Conservation (phyloP, 805 yeast genomes). For the Spathaspora girioi region DNA sequence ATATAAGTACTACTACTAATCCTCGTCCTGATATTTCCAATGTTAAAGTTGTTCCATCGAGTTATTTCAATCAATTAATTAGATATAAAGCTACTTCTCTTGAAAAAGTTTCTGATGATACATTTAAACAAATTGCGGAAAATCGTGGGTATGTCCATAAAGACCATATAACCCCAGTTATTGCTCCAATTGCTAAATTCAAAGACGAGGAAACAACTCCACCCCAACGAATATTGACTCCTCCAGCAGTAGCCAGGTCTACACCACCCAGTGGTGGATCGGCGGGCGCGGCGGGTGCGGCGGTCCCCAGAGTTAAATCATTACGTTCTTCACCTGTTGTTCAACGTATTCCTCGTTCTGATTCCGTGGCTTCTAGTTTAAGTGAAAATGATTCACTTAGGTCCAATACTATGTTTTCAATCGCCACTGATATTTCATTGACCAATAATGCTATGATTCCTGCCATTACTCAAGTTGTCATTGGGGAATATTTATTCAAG, state of each 20-base stretch:
- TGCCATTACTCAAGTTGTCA: constrained; percentile 86
- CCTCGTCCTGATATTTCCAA: constrained; percentile 49
- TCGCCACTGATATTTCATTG: constrained; percentile 61
- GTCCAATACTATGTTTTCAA: constrained; percentile 34
- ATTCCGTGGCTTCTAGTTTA: constrained; percentile 26
- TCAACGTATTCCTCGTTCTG: constrained; percentile 12
- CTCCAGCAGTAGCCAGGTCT: background rate
- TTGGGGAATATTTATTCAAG: constrained; percentile 87
- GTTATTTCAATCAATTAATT: constrained; percentile 58
- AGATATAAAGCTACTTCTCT: constrained; percentile 41
- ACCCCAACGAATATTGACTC: background rate
- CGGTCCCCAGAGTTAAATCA: background rate
- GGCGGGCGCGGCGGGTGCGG: too few species aligned
- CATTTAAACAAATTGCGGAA: constrained; percentile 42
- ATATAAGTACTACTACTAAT: constrained; percentile 59
- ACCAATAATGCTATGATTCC: constrained; percentile 73
- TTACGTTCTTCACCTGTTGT: background rate
- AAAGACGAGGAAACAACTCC: constrained; percentile 10
- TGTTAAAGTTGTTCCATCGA: constrained; percentile 60
- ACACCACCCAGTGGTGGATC: background rate
- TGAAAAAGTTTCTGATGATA: constrained; percentile 44
- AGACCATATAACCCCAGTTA: constrained; percentile 18
- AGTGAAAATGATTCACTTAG: constrained; percentile 34
- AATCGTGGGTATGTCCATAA: constrained; percentile 45
- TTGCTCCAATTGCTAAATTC: constrained; percentile 18